Evolutionary conservation across 2,329 filamentous ascomycete genomes (phyloP), one percentile per base, ranked within the genome.

Genomic region (Fusarium coicis): DNA sequence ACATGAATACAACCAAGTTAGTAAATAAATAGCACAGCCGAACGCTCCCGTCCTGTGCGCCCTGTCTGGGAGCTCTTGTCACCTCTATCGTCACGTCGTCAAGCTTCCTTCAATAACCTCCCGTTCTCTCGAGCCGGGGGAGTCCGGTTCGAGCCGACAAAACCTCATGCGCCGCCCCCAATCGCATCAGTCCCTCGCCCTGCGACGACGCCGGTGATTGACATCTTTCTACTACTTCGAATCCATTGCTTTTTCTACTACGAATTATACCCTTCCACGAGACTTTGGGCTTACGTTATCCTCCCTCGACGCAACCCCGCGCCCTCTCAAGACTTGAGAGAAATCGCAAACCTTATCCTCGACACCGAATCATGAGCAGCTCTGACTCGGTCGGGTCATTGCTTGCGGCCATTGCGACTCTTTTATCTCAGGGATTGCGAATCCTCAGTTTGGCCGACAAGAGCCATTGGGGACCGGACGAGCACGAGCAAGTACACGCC

Each of bases 401-500:
- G 77, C 86, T 90, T 79, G 88, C 88, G 77, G 83, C 83, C 80
- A 89, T 90, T 79, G 89, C 88, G 74, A 87, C 84, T 70, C 83
- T 85, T 58, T 79, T 90, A 74, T 84, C 83, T 76, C 86, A 89
- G 72, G 85, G 84, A 66, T 80, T 89, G 74, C 87, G 87, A 76
- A 86, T 86, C 73, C 81, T 90, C 76, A 84, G 84, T 81, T 84
- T 88, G 73, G 85, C 88, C 75, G 88, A 90, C 79, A 90, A 89
- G 80, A 84, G 85, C 49, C 85, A 87, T 69, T 90, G 89, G 89
- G 87, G 85, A 1, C 81, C 84, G 28, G 88, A 90, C 83, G 88
- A 90, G 81, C 86, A 88, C 77, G 88, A 90, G 77, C 89, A 90
- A 81, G 79, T 87, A 64, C 86, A 85, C 63, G 85, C 87, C 54